These are phyloP conservation scores for Dothideomycetes sp. DNA, from an alignment of 2,329 filamentous ascomycete genomes.

Conservation along the genomic window DNA sequence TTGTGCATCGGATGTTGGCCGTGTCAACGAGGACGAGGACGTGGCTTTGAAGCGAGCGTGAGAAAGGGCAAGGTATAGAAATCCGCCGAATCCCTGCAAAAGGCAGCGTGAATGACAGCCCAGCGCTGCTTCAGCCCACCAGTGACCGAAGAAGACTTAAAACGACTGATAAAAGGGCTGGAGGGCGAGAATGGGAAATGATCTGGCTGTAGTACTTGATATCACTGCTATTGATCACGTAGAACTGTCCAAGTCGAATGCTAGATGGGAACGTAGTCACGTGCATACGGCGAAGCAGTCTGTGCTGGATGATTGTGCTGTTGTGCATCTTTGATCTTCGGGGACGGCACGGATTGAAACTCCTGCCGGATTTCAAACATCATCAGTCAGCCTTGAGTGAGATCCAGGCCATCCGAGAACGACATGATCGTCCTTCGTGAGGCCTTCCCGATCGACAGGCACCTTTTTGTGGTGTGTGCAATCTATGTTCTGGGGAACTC, in stretches of 20 bases:
- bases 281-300: no score
- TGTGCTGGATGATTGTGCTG: neutral
- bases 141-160: neutral
- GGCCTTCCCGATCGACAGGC: neutral
- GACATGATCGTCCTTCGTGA: no score
- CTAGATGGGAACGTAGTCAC: neutral
- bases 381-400: no score
- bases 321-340: no score
- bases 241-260: neutral
- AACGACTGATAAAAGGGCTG: neutral
- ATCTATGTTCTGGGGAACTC: neutral
- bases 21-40: neutral
- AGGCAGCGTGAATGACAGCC: neutral
- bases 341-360: no score
- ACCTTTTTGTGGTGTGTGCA: neutral
- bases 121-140: neutral
- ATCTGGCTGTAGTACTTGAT: no score
- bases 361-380: neutral
- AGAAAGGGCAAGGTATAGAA: neutral
- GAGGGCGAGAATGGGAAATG: no score
- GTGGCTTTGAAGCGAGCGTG: neutral
- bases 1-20: conserved; percentile 45
- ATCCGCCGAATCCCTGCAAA: neutral
- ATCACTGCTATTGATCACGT: neutral
- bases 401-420: neutral